phyloP scores from a whole-genome alignment of 1,284 basidiomycete species.

The Tylopilus microsporus region DNA sequence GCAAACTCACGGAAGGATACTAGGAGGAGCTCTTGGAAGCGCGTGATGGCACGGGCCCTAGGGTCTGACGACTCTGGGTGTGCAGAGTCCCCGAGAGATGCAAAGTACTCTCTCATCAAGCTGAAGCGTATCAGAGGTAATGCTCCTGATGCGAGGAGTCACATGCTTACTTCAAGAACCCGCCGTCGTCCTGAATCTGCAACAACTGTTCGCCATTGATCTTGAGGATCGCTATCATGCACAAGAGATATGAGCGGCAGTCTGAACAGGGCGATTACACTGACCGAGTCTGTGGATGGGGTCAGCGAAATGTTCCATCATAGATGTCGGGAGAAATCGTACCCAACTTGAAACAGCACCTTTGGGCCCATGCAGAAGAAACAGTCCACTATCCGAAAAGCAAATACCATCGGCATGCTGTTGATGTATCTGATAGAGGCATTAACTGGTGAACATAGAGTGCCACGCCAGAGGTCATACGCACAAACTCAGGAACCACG shows the following conservation, averaged over 20 bases:
- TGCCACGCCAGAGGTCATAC: constrained; percentile 23
- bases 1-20: constrained; percentile 98
- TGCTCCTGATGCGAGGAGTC: not conserved
- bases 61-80: constrained; percentile 88
- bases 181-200: constrained; percentile 96
- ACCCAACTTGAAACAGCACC: constrained; percentile 97
- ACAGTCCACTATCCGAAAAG: constrained; percentile 97
- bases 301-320: constrained; percentile 13
- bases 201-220: constrained; percentile 95
- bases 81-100: constrained; percentile 89
- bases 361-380: constrained; percentile 99
- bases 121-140: constrained; percentile 35
- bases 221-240: constrained; percentile 80
- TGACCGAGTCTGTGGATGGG: constrained; percentile 38
- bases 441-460: constrained; percentile 1
- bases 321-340: constrained; percentile 30
- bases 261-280: constrained; percentile 19
- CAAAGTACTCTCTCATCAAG: constrained; percentile 92
- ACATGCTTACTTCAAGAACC: constrained; percentile 79
- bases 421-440: constrained; percentile 75
- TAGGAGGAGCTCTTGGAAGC: constrained; percentile 95
- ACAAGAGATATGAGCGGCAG: constrained; percentile 6
- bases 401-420: constrained; percentile 99
- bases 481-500: constrained; percentile 95
- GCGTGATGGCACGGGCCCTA: constrained; percentile 89